Conservation (phyloP, 177 flowering plant genomes). For the Telopea speciosissima region DNA sequence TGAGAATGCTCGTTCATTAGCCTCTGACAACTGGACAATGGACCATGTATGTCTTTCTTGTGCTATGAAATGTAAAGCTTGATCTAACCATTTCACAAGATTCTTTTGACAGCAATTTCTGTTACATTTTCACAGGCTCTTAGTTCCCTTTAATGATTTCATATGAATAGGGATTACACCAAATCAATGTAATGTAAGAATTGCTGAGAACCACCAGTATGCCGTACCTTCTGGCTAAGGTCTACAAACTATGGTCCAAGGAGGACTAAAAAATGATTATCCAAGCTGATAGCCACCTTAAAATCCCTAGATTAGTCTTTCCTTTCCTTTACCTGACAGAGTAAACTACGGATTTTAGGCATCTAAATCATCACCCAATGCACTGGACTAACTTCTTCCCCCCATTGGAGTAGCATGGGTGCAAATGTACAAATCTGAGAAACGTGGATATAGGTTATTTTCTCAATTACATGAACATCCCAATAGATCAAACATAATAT, state of each 20-base stretch:
- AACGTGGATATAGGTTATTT: background rate
- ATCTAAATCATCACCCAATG: too few relatives aligned
- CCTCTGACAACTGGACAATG: slow-evolving; percentile 69
- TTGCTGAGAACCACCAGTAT: background rate
- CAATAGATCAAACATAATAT: too few relatives aligned
- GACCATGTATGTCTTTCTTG: slow-evolving; percentile 44
- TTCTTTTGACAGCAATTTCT: background rate
- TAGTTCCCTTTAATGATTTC: background rate
- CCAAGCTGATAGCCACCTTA: background rate
- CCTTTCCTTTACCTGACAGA: too few relatives aligned
- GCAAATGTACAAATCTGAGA: background rate
- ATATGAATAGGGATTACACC: too few relatives aligned
- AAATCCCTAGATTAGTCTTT: too few relatives aligned
- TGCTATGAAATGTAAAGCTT: background rate
- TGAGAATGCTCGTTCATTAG: slow-evolving; percentile 68
- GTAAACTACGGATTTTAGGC: background rate
- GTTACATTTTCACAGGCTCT: background rate
- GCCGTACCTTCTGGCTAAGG: background rate
- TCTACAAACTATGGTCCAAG: background rate
- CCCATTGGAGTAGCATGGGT: background rate
- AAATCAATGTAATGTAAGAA: too few relatives aligned
- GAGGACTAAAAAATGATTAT: background rate
- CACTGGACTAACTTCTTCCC: too few relatives aligned
- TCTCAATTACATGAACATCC: too few relatives aligned
- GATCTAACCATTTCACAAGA: background rate